A percentile compares a stretch with the other conserved stretches of the same genome.
Evolutionary conservation across 495 filamentous ascomycete genomes (phyloP).

Genomic region (Penicillium lagena): DNA sequence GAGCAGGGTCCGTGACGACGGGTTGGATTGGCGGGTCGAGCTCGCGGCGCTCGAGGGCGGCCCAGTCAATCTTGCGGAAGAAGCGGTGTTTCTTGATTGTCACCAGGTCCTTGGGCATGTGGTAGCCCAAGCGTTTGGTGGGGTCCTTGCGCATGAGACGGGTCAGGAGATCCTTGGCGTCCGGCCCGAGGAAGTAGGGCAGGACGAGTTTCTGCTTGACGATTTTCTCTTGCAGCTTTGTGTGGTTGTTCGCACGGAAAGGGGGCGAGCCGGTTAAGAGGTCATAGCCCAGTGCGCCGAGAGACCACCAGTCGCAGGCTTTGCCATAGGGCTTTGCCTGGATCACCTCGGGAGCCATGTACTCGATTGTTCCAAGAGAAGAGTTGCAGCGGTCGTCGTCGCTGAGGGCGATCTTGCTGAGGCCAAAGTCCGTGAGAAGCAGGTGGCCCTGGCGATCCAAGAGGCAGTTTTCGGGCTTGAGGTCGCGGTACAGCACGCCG

Average conservation of each 20-base stretch:
- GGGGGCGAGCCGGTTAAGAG: conserved; percentile 85
- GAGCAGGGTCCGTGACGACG: conserved; percentile 85
- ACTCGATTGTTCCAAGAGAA: conserved; percentile 83
- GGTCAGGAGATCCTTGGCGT: conserved; percentile 89
- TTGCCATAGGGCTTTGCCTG: conserved; percentile 76
- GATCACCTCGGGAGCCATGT: conserved; percentile 97
- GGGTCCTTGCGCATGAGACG: conserved; percentile 88
- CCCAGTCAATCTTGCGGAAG: conserved; percentile 95
- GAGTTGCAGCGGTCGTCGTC: conserved; percentile 75
- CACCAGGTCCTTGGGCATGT: conserved; percentile 79
- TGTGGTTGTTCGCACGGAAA: conserved; percentile 81
- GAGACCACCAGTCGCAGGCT: conserved; percentile 97
- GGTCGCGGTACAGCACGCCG: conserved; percentile 91
- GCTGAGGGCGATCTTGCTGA: conserved; percentile 89
- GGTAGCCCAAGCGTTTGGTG: conserved; percentile 74
- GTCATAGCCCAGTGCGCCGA: conserved; percentile 87
- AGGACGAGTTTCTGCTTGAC: conserved; percentile 79
- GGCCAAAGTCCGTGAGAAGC: conserved; percentile 91
- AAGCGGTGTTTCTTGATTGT: conserved; percentile 91
- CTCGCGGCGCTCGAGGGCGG: conserved; percentile 68
- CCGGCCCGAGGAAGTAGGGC: conserved; percentile 80
- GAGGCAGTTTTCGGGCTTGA: conserved; percentile 97
- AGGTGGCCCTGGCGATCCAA: conserved; percentile 88
- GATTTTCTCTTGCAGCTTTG: conserved; percentile 91
- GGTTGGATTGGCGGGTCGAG: conserved; percentile 82